These are phyloP conservation scores for Lathyrus sativus DNA, from an alignment of 306 rosid genomes.

Conservation along the genomic window DNA sequence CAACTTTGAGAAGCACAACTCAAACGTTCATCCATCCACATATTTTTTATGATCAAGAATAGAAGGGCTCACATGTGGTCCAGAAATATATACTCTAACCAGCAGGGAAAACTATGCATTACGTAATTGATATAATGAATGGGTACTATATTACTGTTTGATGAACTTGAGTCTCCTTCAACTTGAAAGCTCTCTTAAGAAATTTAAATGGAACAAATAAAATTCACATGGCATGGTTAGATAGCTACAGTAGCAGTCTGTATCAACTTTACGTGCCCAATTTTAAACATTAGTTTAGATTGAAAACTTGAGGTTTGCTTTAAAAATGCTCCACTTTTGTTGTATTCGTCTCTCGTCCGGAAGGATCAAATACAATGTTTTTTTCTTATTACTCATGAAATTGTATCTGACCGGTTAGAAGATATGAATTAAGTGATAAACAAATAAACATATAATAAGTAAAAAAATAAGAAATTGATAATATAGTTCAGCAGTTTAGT, in stretches of 20 bases:
- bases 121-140: neutral
- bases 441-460: too few relatives aligned
- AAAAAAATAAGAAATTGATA: too few relatives aligned
- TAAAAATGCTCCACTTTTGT: constrained; percentile 19
- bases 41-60: constrained; percentile 38
- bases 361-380: too few relatives aligned
- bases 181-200: constrained; percentile 29
- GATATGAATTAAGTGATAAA: too few relatives aligned
- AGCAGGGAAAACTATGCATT: constrained; percentile 42
- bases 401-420: too few relatives aligned
- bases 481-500: too few relatives aligned
- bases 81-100: constrained; percentile 35
- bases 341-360: too few relatives aligned
- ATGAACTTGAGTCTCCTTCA: constrained; percentile 38
- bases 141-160: constrained; percentile 24
- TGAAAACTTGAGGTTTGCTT: neutral
- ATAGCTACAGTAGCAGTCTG: constrained; percentile 35
- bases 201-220: constrained; percentile 42
- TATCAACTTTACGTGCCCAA: constrained; percentile 32
- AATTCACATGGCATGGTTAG: constrained; percentile 38
- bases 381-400: too few relatives aligned
- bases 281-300: constrained; percentile 14
- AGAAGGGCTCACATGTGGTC: constrained; percentile 36
- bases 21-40: constrained; percentile 32
- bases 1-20: constrained; percentile 38